A percentile compares a stretch with the other conserved stretches of the same genome.
Conservation (phyloP, 192 early-diverging fungal genomes). For the Thoreauomyces humboldtii region DNA sequence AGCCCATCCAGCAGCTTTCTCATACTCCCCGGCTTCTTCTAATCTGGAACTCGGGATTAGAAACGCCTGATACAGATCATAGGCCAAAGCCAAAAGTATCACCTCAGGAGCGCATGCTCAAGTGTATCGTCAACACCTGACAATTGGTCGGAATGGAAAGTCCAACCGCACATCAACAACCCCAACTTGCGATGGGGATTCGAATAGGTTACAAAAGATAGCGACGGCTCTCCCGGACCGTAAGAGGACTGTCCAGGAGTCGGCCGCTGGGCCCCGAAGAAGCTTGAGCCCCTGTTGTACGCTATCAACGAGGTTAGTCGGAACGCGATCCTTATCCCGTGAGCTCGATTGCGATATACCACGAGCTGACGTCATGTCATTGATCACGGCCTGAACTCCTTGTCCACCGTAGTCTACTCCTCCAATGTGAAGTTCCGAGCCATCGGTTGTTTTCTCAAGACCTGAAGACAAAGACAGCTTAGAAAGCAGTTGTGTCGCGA, state of each 20-base stretch:
- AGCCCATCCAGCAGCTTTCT: slow-evolving; percentile 84
- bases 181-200: slow-evolving; percentile 35
- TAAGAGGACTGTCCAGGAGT: too few species aligned
- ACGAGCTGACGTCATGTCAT: slow-evolving; percentile 27
- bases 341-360: too few species aligned
- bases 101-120: slow-evolving; percentile 40
- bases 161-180: slow-evolving; percentile 55
- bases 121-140: slow-evolving; percentile 25
- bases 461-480: too few species aligned
- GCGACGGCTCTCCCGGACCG: not conserved
- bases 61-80: not conserved
- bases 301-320: too few species aligned
- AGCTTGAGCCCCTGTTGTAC: too few species aligned
- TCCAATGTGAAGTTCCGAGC: too few species aligned
- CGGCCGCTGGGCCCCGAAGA: too few species aligned
- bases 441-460: too few species aligned
- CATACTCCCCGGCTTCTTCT: slow-evolving; percentile 67
- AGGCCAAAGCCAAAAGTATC: not conserved
- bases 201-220: slow-evolving; percentile 28
- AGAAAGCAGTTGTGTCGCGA: too few species aligned
- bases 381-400: slow-evolving; percentile 31
- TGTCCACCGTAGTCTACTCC: slow-evolving; percentile 27
- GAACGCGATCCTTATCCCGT: too few species aligned
- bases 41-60: slow-evolving; percentile 42
- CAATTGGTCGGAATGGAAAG: slow-evolving; percentile 27